Evolutionary conservation across 306 rosid genomes (phyloP).

Genomic region (Sesbania bispinosa): DNA sequence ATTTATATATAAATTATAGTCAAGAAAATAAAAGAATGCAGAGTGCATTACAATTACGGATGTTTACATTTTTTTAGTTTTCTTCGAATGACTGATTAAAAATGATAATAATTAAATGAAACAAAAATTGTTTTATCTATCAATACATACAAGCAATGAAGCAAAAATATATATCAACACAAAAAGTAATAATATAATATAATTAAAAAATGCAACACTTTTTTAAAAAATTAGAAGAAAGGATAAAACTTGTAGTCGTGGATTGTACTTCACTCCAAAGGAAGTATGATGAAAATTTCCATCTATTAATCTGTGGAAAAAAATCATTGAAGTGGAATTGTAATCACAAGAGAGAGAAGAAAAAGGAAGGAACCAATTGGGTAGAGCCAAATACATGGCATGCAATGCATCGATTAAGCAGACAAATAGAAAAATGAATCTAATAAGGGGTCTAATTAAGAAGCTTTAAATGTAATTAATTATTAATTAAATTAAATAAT

Average conservation of each 20-base stretch:
- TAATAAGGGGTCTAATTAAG: not conserved
- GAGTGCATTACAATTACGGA: too few relatives aligned
- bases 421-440: not conserved
- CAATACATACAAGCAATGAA: not conserved
- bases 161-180: not conserved
- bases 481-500: not conserved
- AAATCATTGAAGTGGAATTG: constrained; percentile 1
- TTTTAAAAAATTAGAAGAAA: not conserved
- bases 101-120: too few relatives aligned
- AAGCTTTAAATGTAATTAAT: too few relatives aligned
- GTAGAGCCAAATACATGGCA: constrained; percentile 14
- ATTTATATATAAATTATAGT: too few relatives aligned
- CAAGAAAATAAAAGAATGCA: too few relatives aligned
- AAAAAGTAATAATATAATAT: not conserved
- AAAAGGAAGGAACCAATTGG: not conserved
- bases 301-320: not conserved
- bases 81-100: too few relatives aligned
- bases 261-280: constrained; percentile 38
- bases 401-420: not conserved
- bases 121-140: not conserved
- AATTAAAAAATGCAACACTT: not conserved
- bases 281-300: constrained; percentile 22
- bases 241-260: constrained; percentile 15
- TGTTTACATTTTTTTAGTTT: too few relatives aligned
- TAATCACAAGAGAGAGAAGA: not conserved